These are phyloP conservation scores for Clarkia xantiana DNA, from an alignment of 345 rosid species.

Conservation along the genomic window DNA sequence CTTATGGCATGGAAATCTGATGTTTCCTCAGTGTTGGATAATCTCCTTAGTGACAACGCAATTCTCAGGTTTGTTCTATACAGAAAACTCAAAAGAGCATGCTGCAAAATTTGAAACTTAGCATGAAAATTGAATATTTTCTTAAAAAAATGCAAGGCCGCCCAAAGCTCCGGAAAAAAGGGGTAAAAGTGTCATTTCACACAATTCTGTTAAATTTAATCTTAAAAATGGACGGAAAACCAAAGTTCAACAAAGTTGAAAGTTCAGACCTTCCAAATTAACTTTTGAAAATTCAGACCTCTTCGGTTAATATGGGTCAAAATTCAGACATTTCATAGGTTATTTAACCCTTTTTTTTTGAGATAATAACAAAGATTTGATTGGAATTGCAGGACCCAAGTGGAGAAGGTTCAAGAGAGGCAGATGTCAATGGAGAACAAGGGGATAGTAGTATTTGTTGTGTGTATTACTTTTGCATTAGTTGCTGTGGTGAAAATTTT, in stretches of 20 bases:
- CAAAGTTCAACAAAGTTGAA: too few relatives aligned
- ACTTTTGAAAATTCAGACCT: too few relatives aligned
- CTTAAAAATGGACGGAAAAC: too few relatives aligned
- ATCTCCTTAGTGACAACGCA: conserved; percentile 30
- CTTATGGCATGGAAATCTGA: conserved; percentile 56
- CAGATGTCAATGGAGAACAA: conserved; percentile 62
- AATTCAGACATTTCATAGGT: too few relatives aligned
- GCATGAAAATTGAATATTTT: neutral
- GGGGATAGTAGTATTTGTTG: conserved; percentile 49
- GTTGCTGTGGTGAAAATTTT: conserved; percentile 34
- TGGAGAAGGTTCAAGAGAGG: conserved; percentile 35
- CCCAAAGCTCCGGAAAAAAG: too few relatives aligned
- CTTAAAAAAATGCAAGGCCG: too few relatives aligned
- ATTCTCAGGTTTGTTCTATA: conserved; percentile 34
- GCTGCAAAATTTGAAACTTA: neutral
- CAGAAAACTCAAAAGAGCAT: too few relatives aligned
- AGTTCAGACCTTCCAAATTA: too few relatives aligned
- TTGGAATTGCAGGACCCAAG: conserved; percentile 28
- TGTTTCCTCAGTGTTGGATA: conserved; percentile 32
- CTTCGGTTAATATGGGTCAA: too few relatives aligned
- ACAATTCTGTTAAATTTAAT: too few relatives aligned
- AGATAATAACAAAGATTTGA: neutral
- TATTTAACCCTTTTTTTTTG: too few relatives aligned
- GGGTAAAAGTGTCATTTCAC: too few relatives aligned
- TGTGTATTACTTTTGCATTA: conserved; percentile 42